Evolutionary conservation across 176 grass and related monocot species (phyloP).

Genomic region (Rhynchospora tenuis): DNA sequence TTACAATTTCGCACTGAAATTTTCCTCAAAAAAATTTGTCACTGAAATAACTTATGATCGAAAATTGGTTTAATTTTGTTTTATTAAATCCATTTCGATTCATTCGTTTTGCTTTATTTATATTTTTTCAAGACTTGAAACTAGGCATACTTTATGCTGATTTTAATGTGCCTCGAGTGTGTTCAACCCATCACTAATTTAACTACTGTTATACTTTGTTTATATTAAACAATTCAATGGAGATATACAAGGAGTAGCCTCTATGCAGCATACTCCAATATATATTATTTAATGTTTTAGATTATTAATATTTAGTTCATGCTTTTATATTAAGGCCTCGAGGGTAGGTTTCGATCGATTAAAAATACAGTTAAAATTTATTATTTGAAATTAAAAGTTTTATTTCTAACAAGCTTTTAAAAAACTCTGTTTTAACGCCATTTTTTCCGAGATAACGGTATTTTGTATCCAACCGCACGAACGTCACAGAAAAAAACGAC

Average conservation of each 20-base stretch:
- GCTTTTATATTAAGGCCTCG: background rate
- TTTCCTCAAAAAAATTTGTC: background rate
- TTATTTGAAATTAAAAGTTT: too few relatives aligned
- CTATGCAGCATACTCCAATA: background rate
- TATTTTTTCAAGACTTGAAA: background rate
- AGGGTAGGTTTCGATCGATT: too few relatives aligned
- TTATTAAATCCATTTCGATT: background rate
- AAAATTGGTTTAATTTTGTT: background rate
- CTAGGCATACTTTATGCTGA: background rate
- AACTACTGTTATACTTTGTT: background rate
- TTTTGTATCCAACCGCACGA: too few relatives aligned
- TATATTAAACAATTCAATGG: background rate
- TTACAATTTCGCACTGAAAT: background rate
- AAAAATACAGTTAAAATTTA: too few relatives aligned
- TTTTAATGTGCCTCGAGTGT: background rate
- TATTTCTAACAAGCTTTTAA: too few relatives aligned
- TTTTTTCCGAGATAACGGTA: too few relatives aligned
- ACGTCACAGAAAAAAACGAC: too few relatives aligned
- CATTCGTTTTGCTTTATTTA: background rate
- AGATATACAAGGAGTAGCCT: background rate
- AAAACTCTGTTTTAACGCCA: too few relatives aligned
- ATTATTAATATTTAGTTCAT: background rate
- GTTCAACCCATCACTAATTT: background rate
- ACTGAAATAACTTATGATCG: background rate
- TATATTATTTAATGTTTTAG: background rate